These are phyloP conservation scores for Penstemon barbatus DNA, from an alignment of 257 asterid species.

Conservation along the genomic window DNA sequence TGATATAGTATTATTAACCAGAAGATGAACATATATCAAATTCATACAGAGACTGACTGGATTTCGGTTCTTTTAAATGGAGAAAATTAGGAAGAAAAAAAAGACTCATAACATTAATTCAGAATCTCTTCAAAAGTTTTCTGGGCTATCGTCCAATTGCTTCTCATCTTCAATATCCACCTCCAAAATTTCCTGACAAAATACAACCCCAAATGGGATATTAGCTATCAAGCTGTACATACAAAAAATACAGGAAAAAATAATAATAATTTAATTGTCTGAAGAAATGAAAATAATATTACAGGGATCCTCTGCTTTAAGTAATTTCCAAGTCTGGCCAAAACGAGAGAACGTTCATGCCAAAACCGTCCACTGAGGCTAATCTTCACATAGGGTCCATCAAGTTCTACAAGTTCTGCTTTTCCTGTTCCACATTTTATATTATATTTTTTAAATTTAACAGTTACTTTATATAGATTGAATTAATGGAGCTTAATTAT, in stretches of 20 bases:
- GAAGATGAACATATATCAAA: neutral
- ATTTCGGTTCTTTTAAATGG: neutral
- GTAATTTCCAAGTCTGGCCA: constrained; percentile 90
- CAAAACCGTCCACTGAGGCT: constrained; percentile 79
- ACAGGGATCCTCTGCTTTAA: constrained; percentile 93
- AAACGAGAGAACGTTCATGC: constrained; percentile 71
- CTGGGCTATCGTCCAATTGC: constrained; percentile 97
- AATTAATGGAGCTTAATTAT: neutral
- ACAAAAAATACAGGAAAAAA: neutral
- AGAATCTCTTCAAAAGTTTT: constrained; percentile 48
- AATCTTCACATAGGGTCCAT: constrained; percentile 90
- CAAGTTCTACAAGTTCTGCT: constrained; percentile 85
- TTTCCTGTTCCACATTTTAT: constrained; percentile 48
- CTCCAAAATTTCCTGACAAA: constrained; percentile 81
- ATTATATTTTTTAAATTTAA: no score
- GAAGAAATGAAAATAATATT: constrained; percentile 23
- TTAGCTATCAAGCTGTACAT: neutral
- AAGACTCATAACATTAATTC: neutral
- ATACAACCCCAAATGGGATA: neutral
- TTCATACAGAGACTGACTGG: neutral
- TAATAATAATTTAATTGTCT: neutral
- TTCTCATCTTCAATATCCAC: constrained; percentile 92
- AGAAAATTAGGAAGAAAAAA: neutral
- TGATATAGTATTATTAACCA: neutral
- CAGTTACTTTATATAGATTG: no score